phyloP scores from a whole-genome alignment of 1,139 yeast species.

The Candida tetrigidarum region DNA sequence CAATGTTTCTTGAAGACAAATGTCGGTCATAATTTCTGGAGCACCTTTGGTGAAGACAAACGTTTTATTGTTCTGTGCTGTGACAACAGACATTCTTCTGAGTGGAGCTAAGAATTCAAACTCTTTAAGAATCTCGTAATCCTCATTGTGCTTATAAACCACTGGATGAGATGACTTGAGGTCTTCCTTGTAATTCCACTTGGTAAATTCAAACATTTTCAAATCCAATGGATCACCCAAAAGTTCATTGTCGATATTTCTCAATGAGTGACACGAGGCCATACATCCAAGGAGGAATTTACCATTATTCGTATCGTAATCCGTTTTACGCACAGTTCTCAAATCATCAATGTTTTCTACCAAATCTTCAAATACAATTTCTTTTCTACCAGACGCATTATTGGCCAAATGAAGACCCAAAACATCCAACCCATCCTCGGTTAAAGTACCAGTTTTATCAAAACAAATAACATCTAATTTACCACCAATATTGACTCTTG shows the following conservation, averaged over 20 bases:
- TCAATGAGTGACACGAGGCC: constrained; percentile 87
- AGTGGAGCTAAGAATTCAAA: constrained; percentile 85
- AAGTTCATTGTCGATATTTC: constrained; percentile 75
- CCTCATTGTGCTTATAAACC: constrained; percentile 36
- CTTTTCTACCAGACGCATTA: constrained; percentile 55
- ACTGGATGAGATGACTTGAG: constrained; percentile 29
- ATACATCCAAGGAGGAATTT: constrained; percentile 53
- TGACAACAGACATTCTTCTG: constrained; percentile 90
- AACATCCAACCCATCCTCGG: constrained; percentile 96
- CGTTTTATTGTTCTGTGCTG: constrained; percentile 41
- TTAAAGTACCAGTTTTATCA: constrained; percentile 96
- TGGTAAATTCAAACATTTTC: constrained; percentile 91
- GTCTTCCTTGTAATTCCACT: constrained; percentile 76
- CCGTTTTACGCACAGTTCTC: constrained; percentile 9
- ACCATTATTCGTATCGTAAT: constrained; percentile 35
- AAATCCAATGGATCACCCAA: constrained; percentile 93
- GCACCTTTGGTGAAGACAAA: constrained; percentile 84
- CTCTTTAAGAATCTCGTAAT: constrained; percentile 64
- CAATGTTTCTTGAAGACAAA: constrained; percentile 70
- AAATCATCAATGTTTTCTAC: constrained; percentile 26
- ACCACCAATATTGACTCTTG: constrained; percentile 93
- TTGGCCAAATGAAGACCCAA: constrained; percentile 78
- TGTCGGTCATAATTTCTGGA: constrained; percentile 89
- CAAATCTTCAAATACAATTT: constrained; percentile 54
- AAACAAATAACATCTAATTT: constrained; percentile 88